A percentile compares a stretch with the other conserved stretches of the same genome.
Conservation (phyloP, 176 grass and related monocot genomes). For the Leersia perrieri region DNA sequence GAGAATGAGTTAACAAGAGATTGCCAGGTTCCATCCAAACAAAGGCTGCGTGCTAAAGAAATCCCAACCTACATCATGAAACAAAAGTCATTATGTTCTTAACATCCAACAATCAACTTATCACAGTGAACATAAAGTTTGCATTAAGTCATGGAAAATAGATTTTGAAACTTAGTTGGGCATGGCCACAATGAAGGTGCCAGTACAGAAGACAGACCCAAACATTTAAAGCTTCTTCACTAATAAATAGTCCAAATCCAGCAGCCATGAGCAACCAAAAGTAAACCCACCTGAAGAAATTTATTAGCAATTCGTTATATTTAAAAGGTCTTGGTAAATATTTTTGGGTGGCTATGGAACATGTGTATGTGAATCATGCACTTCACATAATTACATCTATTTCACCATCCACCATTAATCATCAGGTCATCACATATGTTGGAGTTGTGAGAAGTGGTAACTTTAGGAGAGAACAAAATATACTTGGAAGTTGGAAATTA, state of each 20-base stretch:
- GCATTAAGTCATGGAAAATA: not conserved
- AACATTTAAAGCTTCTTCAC: slow-evolving; percentile 90
- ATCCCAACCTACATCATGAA: slow-evolving; percentile 67
- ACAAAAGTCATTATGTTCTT: slow-evolving; percentile 3
- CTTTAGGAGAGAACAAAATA: not conserved
- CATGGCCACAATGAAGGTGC: slow-evolving; percentile 50
- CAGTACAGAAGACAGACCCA: slow-evolving; percentile 86
- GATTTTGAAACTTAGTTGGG: slow-evolving; percentile 27
- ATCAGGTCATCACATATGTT: not conserved
- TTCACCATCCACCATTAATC: not conserved
- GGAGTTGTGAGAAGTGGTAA: not conserved
- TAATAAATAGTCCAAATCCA: slow-evolving; percentile 85
- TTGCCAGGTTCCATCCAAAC: slow-evolving; percentile 76
- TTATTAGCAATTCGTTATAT: not conserved
- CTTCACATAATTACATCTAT: not conserved
- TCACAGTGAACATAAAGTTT: slow-evolving; percentile 14
- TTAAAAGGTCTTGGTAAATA: not conserved
- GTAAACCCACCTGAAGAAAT: slow-evolving; percentile 77
- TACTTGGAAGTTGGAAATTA: not conserved
- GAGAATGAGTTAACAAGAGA: slow-evolving; percentile 75
- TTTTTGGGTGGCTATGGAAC: not conserved
- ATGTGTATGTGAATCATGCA: not conserved
- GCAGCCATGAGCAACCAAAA: slow-evolving; percentile 93
- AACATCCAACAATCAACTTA: not conserved
- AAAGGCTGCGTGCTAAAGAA: slow-evolving; percentile 77